Base-by-base conservation (phyloP, 2,329 filamentous ascomycete genomes). In the Claviceps paspali region DNA sequence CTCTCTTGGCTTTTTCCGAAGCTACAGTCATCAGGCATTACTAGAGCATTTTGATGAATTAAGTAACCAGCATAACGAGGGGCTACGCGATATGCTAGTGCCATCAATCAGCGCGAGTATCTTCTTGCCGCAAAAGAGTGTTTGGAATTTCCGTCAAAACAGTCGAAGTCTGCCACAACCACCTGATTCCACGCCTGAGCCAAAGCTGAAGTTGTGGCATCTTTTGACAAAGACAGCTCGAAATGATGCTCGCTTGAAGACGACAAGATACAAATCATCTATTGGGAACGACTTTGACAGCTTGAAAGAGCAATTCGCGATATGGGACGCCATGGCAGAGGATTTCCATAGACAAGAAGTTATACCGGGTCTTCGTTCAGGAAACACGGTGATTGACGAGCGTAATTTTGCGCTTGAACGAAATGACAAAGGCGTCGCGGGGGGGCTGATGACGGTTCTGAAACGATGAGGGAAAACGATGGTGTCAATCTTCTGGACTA, bases 51-150 rank as follows among this genome's bases (percentile, higher is more conserved):
- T 74, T 10, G 68, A 73, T 43, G 54, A 50, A 30, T 48, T 57
- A 2, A 68, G 65, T 6, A 63, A 63, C 6, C 66, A 69, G 44
- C 65, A 63, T 44, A 63, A 66, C 39, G 58, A 62, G 44, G 54
- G 62, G 9, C 60, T 64, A 40, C 60, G 60, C 12, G 64, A 68
- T 39, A 62, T 67, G 12, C 62, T 65, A 10, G 57, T 72, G 9
- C 67, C 70, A 43, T 71, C 67, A n/a, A 53, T 73, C 18, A 69
- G 65, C 32, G 64, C 70, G 35, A 67, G 60, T 41, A 62, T 73
- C 54, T 68, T 74, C 40, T 49, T 69, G 5, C 63, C 67, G 4
- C 65, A 64, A 40, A 59, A 59, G 39, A 62, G 62, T 41, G 58
- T 71, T 28, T 67, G 67, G 61, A 70, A 60, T 47, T 67, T 70